phyloP scores from a whole-genome alignment of 1,284 basidiomycete species.

The Tilletia caries region DNA sequence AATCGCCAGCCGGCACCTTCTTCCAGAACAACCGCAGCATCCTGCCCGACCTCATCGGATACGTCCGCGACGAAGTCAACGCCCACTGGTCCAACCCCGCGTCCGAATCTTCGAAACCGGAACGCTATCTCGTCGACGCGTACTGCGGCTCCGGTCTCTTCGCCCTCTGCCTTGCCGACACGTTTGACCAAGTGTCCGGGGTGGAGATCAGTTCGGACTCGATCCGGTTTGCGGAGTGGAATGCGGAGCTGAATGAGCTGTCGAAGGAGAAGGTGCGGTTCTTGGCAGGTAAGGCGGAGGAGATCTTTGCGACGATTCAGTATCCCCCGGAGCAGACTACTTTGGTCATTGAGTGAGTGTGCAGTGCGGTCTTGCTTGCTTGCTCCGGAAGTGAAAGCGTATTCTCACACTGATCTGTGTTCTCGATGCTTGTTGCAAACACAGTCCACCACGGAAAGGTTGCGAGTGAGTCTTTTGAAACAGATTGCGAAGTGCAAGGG shows the following conservation, averaged over 20 bases:
- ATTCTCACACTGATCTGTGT: background rate
- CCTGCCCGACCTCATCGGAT: conserved; percentile 73
- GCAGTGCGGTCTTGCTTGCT: background rate
- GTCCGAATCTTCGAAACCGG: background rate
- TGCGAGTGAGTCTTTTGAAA: conserved; percentile 15
- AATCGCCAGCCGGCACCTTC: conserved; percentile 79
- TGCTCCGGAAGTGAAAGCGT: background rate
- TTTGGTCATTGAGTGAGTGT: conserved; percentile 45
- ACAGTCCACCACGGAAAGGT: conserved; percentile 16
- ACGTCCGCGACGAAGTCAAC: conserved; percentile 62
- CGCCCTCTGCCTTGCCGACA: conserved; percentile 76
- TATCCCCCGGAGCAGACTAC: conserved; percentile 70
- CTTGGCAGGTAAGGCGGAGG: conserved; percentile 61
- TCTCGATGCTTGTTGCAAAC: background rate
- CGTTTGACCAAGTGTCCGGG: conserved; percentile 77
- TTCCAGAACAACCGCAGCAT: conserved; percentile 99
- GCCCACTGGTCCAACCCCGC: background rate
- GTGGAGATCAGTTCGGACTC: conserved; percentile 74
- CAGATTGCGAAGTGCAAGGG: too few relatives aligned
- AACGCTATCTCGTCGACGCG: conserved; percentile 47
- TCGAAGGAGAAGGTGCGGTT: conserved; percentile 56
- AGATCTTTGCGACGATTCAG: conserved; percentile 59
- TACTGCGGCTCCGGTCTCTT: conserved; percentile 74
- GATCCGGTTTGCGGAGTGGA: conserved; percentile 74
- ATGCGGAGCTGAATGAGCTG: conserved; percentile 69